Evolutionary conservation across 306 rosid species (phyloP).

Genomic region (Albizia julibrissin): DNA sequence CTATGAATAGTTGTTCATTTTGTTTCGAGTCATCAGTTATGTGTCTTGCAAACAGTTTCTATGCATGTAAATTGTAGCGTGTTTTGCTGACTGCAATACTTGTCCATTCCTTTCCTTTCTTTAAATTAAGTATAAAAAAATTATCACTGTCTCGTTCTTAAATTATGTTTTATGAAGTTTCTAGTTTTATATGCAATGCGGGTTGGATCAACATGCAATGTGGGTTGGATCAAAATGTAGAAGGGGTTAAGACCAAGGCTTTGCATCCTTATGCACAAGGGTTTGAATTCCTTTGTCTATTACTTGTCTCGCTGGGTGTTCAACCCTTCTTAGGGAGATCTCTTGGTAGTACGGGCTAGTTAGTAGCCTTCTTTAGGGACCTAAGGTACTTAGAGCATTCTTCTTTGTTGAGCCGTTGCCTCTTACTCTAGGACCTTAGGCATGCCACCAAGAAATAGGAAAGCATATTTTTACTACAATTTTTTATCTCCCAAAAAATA

Average conservation of each 20-base stretch:
- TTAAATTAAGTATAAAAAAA: background rate
- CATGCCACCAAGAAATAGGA: background rate
- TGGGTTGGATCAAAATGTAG: background rate
- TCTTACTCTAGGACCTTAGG: background rate
- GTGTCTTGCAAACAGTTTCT: background rate
- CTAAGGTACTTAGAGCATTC: background rate
- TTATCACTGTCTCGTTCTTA: background rate
- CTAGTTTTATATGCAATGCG: background rate
- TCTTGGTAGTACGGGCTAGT: background rate
- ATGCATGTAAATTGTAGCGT: background rate
- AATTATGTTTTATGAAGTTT: background rate
- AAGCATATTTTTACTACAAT: background rate
- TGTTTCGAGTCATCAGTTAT: background rate
- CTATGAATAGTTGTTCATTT: background rate
- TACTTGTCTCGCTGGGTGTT: background rate
- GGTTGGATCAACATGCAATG: background rate
- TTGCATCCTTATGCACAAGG: background rate
- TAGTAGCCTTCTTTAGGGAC: background rate
- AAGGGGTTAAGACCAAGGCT: background rate
- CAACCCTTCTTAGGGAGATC: background rate
- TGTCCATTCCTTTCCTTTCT: background rate
- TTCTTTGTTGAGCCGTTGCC: background rate
- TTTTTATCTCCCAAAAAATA: background rate
- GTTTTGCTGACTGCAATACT: background rate
- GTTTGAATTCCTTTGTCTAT: background rate